Percentiles rank a stretch among this genome's conserved stretches.
These are phyloP conservation scores for Calonectria naviculata DNA, from an alignment of 2,329 filamentous ascomycete genomes.

Conservation along the genomic window DNA sequence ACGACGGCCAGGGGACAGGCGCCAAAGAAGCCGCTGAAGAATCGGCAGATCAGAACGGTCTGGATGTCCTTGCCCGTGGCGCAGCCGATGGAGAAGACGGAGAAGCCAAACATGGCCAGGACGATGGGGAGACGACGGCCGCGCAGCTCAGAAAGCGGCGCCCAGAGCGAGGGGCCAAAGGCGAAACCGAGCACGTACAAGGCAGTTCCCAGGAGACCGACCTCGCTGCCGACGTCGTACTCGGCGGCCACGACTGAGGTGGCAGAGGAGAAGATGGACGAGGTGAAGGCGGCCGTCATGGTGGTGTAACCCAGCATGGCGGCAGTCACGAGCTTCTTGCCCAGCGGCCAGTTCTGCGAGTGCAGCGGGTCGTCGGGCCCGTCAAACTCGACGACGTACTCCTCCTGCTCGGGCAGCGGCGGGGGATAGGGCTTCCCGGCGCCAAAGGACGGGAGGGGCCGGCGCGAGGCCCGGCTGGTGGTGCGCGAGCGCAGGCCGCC, in stretches of 20 bases:
- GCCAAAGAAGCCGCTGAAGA: slow-evolving; percentile 80
- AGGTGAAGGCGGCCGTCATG: slow-evolving; percentile 76
- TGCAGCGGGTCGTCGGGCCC: slow-evolving; percentile 86
- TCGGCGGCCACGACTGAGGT: slow-evolving; percentile 65
- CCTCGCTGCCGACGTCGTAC: slow-evolving; percentile 71
- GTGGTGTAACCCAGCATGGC: slow-evolving; percentile 80
- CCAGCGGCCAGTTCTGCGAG: slow-evolving; percentile 86
- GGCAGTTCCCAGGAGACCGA: slow-evolving; percentile 73
- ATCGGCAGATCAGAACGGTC: slow-evolving; percentile 76
- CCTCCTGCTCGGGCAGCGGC: slow-evolving; percentile 74
- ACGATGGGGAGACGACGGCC: slow-evolving; percentile 74
- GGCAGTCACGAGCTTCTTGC: slow-evolving; percentile 79
- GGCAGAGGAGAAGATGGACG: slow-evolving; percentile 79
- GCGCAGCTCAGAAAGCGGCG: slow-evolving; percentile 77
- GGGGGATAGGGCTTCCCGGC: slow-evolving; percentile 81
- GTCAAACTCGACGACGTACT: slow-evolving; percentile 88
- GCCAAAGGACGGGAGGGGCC: slow-evolving; percentile 76
- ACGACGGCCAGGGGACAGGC: slow-evolving; percentile 76
- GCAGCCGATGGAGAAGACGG: slow-evolving; percentile 73
- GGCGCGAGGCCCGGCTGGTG: slow-evolving; percentile 60
- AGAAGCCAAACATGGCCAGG: slow-evolving; percentile 75
- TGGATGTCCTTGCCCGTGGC: slow-evolving; percentile 76
- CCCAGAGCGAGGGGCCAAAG: slow-evolving; percentile 77
- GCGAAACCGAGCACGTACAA: slow-evolving; percentile 80
- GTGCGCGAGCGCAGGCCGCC: slow-evolving; percentile 47